Evolutionary conservation across 352 stramenopile genomes (phyloP).

Genomic region (Globisporangium barbulae): DNA sequence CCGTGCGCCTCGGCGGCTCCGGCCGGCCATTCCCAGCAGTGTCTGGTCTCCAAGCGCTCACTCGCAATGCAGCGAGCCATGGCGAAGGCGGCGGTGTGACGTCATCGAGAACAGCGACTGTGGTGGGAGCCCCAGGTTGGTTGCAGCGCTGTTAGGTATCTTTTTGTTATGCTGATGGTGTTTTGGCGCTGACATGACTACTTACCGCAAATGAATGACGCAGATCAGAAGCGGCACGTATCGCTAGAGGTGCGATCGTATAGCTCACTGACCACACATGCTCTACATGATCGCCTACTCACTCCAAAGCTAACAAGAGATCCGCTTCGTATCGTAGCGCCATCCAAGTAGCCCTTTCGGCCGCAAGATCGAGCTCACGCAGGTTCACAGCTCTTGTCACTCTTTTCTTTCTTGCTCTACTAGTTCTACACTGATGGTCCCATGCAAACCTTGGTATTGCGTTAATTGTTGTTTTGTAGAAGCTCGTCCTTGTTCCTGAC

Average conservation of each 20-base stretch:
- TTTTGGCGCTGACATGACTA: neutral
- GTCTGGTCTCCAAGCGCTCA: neutral
- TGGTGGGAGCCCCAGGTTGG: neutral
- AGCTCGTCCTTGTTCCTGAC: slow-evolving; percentile 6
- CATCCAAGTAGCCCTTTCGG: slow-evolving; percentile 42
- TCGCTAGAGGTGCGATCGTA: neutral
- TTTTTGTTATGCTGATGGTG: neutral
- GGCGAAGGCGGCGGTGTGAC: neutral
- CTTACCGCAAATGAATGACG: neutral
- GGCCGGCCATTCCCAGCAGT: slow-evolving; percentile 29
- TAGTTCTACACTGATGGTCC: neutral
- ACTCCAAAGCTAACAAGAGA: neutral
- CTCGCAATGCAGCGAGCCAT: neutral
- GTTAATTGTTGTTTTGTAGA: neutral
- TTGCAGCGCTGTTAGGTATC: neutral
- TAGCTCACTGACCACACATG: neutral
- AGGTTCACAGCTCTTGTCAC: slow-evolving; percentile 18
- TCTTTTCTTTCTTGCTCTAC: neutral
- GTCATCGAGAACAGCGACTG: neutral
- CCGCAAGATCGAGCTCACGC: slow-evolving; percentile 32
- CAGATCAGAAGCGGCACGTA: neutral
- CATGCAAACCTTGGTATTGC: neutral
- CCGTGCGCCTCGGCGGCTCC: slow-evolving; percentile 46
- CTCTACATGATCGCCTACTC: neutral
- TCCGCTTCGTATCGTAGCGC: slow-evolving; percentile 12